A percentile compares a stretch with the other conserved stretches of the same genome.
Conservation (phyloP, 257 asterid species). For the Haberlea rhodopensis region DNA sequence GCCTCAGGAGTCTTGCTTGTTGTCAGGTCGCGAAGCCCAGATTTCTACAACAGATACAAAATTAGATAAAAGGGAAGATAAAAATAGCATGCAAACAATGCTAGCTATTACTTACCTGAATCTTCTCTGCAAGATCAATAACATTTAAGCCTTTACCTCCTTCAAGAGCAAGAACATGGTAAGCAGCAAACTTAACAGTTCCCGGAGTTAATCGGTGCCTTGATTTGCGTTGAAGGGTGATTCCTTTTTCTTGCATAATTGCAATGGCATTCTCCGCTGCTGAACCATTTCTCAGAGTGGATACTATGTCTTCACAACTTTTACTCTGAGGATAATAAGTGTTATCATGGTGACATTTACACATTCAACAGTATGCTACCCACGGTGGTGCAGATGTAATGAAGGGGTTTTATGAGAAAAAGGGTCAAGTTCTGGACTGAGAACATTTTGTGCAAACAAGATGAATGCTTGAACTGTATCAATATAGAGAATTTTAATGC, state of each 20-base stretch:
- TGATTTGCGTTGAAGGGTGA: slow-evolving; percentile 70
- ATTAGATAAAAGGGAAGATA: slow-evolving; percentile 26
- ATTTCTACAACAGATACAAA: slow-evolving; percentile 51
- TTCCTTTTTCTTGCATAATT: slow-evolving; percentile 90
- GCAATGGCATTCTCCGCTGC: slow-evolving; percentile 96
- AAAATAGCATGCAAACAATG: slow-evolving; percentile 9
- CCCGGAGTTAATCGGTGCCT: slow-evolving; percentile 98
- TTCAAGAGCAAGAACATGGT: slow-evolving; percentile 98
- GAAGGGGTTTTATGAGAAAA: neutral
- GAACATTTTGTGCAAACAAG: neutral
- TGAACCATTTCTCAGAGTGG: slow-evolving; percentile 82
- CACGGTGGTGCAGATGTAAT: slow-evolving; percentile 6
- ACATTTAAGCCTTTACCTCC: slow-evolving; percentile 95
- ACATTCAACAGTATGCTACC: slow-evolving; percentile 8
- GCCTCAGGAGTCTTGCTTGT: slow-evolving; percentile 99
- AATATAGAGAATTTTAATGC: too few relatives aligned
- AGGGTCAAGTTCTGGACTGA: neutral
- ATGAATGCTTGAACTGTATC: neutral
- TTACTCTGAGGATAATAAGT: slow-evolving; percentile 52
- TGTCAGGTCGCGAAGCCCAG: slow-evolving; percentile 94
- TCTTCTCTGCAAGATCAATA: slow-evolving; percentile 90
- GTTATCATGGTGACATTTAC: slow-evolving; percentile 18
- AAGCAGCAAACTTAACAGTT: slow-evolving; percentile 98
- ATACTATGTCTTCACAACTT: slow-evolving; percentile 87
- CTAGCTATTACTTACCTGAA: slow-evolving; percentile 63